A percentile compares a stretch with the other conserved stretches of the same genome.
Evolutionary conservation across 2,329 filamentous ascomycete genomes (phyloP).

Genomic region (Aspergillus sp.): DNA sequence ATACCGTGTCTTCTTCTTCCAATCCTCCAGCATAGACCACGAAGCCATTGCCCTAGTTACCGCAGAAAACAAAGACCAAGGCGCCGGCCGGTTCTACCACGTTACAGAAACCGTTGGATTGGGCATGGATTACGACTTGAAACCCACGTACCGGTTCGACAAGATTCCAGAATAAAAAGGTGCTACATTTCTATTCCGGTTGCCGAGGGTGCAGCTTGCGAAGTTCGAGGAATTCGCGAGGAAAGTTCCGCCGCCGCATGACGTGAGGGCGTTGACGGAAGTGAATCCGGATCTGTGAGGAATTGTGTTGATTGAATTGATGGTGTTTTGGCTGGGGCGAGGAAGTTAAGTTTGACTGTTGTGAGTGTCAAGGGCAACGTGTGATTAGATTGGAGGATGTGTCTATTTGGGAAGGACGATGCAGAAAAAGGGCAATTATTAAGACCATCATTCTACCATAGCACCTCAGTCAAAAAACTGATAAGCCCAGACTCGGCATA

Average conservation of each 20-base stretch:
- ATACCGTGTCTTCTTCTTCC: not conserved
- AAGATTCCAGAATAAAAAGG: not conserved
- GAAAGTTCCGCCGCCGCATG: not conserved
- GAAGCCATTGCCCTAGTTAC: slow-evolving; percentile 2
- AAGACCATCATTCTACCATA: not conserved
- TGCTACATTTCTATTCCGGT: not conserved
- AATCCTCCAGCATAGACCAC: not conserved
- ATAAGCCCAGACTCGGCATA: not conserved
- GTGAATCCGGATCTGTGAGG: not conserved
- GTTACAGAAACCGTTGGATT: slow-evolving; percentile 1
- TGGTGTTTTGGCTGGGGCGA: slow-evolving; percentile 2
- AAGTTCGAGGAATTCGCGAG: slow-evolving; percentile 1
- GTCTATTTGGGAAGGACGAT: too few relatives aligned
- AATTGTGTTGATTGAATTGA: slow-evolving; percentile 2
- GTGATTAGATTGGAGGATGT: too few relatives aligned
- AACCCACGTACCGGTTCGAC: slow-evolving; percentile 1
- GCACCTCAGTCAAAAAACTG: not conserved
- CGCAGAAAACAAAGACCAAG: slow-evolving; percentile 1
- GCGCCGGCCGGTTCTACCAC: slow-evolving; percentile 1
- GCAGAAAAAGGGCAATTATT: not conserved
- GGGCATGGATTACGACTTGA: slow-evolving; percentile 3
- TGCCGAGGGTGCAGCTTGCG: not conserved
- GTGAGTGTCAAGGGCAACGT: too few relatives aligned
- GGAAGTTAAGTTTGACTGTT: not conserved
- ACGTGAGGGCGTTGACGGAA: slow-evolving; percentile 1